These are phyloP conservation scores for Penicillium arizonense DNA, from an alignment of 495 filamentous ascomycete species.

Conservation along the genomic window DNA sequence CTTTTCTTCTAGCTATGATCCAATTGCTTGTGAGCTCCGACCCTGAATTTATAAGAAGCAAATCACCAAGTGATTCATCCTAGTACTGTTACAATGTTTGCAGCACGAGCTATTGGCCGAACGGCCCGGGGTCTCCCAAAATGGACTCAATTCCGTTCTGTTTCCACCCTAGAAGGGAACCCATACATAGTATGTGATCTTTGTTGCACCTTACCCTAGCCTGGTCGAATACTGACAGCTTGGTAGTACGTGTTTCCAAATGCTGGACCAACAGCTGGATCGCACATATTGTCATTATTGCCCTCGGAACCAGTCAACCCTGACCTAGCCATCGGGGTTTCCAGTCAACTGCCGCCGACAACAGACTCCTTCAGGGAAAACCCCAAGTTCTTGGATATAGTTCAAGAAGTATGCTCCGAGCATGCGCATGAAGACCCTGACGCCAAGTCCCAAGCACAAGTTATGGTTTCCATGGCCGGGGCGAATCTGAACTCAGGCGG, in stretches of 20 bases:
- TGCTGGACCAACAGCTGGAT: slow-evolving; percentile 33
- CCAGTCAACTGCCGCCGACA: slow-evolving; percentile 70
- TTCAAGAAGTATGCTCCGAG: slow-evolving; percentile 69
- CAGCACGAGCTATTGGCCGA: slow-evolving; percentile 18
- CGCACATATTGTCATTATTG: slow-evolving; percentile 70
- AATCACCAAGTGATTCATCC: neutral
- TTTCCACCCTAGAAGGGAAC: slow-evolving; percentile 56
- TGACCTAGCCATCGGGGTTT: slow-evolving; percentile 71
- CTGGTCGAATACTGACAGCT: slow-evolving; percentile 15
- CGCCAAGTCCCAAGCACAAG: slow-evolving; percentile 71
- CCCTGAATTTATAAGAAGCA: neutral
- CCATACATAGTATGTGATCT: slow-evolving; percentile 50
- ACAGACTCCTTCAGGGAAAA: slow-evolving; percentile 77
- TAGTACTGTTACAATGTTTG: slow-evolving; percentile 21
- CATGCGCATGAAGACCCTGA: slow-evolving; percentile 71
- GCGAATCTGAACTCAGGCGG: slow-evolving; percentile 66
- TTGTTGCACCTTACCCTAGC: neutral
- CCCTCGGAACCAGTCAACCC: slow-evolving; percentile 68
- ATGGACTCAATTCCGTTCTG: slow-evolving; percentile 31
- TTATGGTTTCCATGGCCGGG: slow-evolving; percentile 76
- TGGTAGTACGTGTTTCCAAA: slow-evolving; percentile 70
- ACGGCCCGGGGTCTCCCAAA: slow-evolving; percentile 14
- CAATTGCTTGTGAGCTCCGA: slow-evolving; percentile 1
- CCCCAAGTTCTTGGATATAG: slow-evolving; percentile 66
- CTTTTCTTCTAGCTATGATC: slow-evolving; percentile 10